Conservation (phyloP, 2,329 filamentous ascomycete genomes). For the Ophiocordyceps camponoti-leonardi region DNA sequence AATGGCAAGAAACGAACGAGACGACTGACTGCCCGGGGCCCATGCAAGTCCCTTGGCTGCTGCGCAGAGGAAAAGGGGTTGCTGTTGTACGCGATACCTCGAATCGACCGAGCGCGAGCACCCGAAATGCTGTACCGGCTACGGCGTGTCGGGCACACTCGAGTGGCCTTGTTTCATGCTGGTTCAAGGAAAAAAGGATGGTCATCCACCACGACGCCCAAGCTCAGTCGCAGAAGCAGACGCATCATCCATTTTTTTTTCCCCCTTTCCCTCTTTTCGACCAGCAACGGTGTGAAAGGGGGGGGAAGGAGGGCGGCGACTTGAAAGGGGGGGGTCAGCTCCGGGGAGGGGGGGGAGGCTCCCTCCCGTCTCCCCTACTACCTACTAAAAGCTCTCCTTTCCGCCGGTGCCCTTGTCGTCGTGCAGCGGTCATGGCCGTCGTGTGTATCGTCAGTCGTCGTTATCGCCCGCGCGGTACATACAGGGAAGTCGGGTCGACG, state of each 20-base stretch:
- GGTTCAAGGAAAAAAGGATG: background rate
- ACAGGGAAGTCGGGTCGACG: background rate
- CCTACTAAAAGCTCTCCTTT: background rate
- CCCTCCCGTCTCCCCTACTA: background rate
- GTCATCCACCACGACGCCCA: background rate
- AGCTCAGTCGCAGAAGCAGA: constrained; percentile 2
- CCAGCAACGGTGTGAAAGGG: too few relatives aligned
- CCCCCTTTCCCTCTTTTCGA: background rate
- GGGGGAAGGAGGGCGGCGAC: too few relatives aligned
- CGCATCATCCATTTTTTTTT: constrained; percentile 1
- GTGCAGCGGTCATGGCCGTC: background rate
- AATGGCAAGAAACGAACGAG: too few relatives aligned
- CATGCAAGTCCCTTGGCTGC: background rate
- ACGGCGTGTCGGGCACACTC: background rate
- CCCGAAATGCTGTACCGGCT: background rate
- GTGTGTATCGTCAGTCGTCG: too few relatives aligned
- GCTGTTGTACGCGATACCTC: background rate
- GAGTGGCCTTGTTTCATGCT: constrained; percentile 2
- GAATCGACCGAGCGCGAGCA: background rate
- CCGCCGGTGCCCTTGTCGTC: background rate
- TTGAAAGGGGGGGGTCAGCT: too few relatives aligned
- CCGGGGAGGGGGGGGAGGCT: background rate
- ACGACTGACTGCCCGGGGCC: too few relatives aligned
- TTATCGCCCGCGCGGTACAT: too few relatives aligned
- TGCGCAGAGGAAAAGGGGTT: background rate